Base-by-base conservation (phyloP, 768 basidiomycete species). In the Suillus subaureus region DNA sequence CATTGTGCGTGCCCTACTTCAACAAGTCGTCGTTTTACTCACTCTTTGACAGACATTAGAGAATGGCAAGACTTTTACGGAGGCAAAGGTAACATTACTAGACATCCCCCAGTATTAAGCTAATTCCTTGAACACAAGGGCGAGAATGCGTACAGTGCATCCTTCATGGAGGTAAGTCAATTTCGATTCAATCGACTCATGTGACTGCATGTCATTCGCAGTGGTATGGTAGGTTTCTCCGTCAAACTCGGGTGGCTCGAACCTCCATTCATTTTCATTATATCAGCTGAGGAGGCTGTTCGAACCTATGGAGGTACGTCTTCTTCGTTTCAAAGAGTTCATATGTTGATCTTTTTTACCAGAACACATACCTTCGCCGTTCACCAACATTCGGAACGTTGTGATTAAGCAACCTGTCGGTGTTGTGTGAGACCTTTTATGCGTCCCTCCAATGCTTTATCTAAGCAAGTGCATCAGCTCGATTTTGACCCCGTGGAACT, bases 331-430 rank as follows among this genome's bases (percentile, higher is more conserved):
- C 56, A 43, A 1, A 43, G 40, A 21, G 58, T 23, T 56, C 26
- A n/a, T 18, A 35, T 16, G 45, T 2, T 11, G 15, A 68, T 52
- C 64, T 35, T 6, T 35, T 7, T 55, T 61, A 18, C 45, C 71
- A 93, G 93, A 96, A 77, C 87, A 91, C 16, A 88, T 99, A 57
- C 97, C 97, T 1, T 91, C 90, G 7, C 74, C 91, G 2, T 74
- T 89, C 39, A 80, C 87, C 2, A 85, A 85, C 61, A 78, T 88
- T 8, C 90, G 97, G 58, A 96, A 96, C 74, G 78, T 98, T 35
- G 91, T 93, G 9, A 90, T 99, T 70, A 97, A 97, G 78, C 97
- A 99, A 74, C 97, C 97, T 18, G 79, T 93, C 66, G 93, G 84
- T 67, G 83, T 85, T 42, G 83, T 85, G 84, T 85, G 18, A 75